These are phyloP conservation scores for Willaertia magna DNA, from an alignment of 208 protist genomes.

Conservation along the genomic window DNA sequence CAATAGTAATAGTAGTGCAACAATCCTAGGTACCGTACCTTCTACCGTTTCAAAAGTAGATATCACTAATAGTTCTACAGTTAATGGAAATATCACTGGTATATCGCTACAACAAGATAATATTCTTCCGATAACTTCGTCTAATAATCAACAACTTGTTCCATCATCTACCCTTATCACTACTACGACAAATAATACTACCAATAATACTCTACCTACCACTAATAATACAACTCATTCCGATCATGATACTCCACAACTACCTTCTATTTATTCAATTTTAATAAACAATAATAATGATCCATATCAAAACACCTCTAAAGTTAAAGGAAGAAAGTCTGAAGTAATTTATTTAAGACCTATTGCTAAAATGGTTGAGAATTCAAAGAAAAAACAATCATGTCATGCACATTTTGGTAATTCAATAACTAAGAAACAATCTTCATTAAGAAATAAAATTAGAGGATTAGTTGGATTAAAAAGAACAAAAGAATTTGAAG, in stretches of 20 bases:
- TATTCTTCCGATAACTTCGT: no score
- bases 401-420: neutral
- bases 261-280: neutral
- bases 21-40: no score
- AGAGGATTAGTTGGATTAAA: neutral
- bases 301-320: neutral
- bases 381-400: neutral
- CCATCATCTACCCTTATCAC: no score
- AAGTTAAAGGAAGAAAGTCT: neutral
- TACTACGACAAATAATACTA: no score
- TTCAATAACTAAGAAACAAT: neutral
- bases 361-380: neutral
- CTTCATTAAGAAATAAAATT: neutral
- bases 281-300: neutral
- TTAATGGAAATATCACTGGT: no score
- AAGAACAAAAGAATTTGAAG: neutral
- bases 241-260: neutral
- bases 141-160: no score
- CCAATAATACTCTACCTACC: no score
- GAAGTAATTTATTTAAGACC: neutral
- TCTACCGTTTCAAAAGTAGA: no score
- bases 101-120: no score
- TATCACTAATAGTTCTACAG: no score
- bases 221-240: no score
- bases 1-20: no score